These are phyloP conservation scores for Raphanus hybrid DNA, from an alignment of 441 rosid species.

Conservation along the genomic window DNA sequence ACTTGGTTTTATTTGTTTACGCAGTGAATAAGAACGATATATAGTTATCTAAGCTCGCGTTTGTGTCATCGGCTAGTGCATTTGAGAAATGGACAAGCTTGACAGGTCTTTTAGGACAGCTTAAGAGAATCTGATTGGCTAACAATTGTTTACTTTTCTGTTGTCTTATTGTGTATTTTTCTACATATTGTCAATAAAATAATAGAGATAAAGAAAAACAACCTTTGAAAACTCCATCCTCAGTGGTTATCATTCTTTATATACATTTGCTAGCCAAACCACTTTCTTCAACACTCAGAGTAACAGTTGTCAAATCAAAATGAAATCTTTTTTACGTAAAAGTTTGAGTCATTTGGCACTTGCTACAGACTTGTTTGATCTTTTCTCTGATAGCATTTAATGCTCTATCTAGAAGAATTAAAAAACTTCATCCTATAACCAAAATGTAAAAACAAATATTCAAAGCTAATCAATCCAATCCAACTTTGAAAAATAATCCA, in stretches of 20 bases:
- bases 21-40: slow-evolving; percentile 48
- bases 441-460: background rate
- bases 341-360: slow-evolving; percentile 20
- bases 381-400: slow-evolving; percentile 18
- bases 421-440: background rate
- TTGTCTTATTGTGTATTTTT: slow-evolving; percentile 11
- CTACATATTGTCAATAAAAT: slow-evolving; percentile 21
- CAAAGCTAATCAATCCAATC: slow-evolving; percentile 13
- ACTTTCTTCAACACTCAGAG: background rate
- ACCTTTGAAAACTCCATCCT: slow-evolving; percentile 3
- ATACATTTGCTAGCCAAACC: background rate
- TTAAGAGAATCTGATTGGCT: slow-evolving; percentile 67
- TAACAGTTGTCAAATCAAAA: background rate
- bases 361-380: background rate
- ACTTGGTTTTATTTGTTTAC: slow-evolving; percentile 9
- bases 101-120: slow-evolving; percentile 72
- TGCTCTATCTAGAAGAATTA: background rate
- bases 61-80: slow-evolving; percentile 80
- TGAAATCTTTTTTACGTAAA: background rate
- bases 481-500: slow-evolving; percentile 6
- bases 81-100: slow-evolving; percentile 80
- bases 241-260: slow-evolving; percentile 14
- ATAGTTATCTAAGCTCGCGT: slow-evolving; percentile 69
- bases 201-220: background rate
- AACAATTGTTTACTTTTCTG: background rate